phyloP scores from a whole-genome alignment of 306 rosid species.

The Potentilla sterilis region DNA sequence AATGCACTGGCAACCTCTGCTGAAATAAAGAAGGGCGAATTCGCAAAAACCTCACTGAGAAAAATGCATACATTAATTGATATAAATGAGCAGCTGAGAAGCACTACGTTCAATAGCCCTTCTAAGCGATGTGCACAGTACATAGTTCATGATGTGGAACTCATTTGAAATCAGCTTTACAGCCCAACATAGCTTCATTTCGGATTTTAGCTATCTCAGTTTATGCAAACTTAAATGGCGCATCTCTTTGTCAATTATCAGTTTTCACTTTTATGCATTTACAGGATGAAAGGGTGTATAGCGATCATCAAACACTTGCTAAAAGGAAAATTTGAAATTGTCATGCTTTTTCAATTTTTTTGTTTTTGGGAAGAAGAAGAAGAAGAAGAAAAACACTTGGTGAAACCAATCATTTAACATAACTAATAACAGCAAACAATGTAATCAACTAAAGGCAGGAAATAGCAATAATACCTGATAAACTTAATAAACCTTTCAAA shows the following conservation, averaged over 20 bases:
- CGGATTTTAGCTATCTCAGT: not conserved
- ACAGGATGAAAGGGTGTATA: not conserved
- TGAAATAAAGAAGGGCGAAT: slow-evolving; percentile 89
- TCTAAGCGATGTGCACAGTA: too few species aligned
- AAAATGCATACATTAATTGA: slow-evolving; percentile 27
- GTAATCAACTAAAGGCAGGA: not conserved
- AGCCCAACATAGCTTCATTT: not conserved
- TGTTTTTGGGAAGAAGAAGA: not conserved
- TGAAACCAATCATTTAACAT: not conserved
- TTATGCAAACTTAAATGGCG: not conserved
- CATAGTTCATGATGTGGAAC: too few species aligned
- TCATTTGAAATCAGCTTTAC: not conserved
- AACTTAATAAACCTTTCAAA: slow-evolving; percentile 75
- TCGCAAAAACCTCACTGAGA: slow-evolving; percentile 82
- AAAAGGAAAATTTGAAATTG: not conserved
- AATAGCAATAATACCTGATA: slow-evolving; percentile 53
- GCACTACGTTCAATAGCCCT: not conserved
- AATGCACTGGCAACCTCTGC: slow-evolving; percentile 80
- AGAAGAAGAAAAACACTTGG: not conserved
- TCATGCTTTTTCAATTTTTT: not conserved
- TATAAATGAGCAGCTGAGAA: slow-evolving; percentile 25
- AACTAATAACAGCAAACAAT: not conserved
- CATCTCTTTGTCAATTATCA: not conserved
- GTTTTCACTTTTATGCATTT: not conserved
- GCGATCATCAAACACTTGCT: not conserved